Evolutionary conservation across 345 rosid species (phyloP).

Genomic region (Hirschfeldia incana): DNA sequence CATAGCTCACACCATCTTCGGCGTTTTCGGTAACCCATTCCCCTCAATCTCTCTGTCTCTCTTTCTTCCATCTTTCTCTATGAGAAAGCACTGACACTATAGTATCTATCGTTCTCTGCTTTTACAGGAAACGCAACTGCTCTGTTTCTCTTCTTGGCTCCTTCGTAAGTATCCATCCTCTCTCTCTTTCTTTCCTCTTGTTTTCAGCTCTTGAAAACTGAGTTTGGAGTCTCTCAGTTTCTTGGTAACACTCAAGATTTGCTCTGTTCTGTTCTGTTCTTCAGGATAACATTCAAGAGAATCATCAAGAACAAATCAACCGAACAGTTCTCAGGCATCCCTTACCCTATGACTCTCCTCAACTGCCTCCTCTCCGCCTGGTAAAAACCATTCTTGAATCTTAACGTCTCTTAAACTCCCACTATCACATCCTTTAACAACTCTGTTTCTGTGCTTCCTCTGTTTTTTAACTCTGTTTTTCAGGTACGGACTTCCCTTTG

Average conservation of each 20-base stretch:
- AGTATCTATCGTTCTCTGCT: background rate
- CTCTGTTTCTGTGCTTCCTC: background rate
- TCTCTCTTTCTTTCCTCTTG: background rate
- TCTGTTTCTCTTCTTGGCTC: slow-evolving; percentile 89
- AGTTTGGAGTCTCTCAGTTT: background rate
- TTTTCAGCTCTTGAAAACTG: background rate
- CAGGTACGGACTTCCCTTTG: slow-evolving; percentile 96
- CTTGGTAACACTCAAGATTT: background rate
- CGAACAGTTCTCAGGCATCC: slow-evolving; percentile 92
- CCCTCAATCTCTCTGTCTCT: background rate
- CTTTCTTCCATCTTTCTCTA: slow-evolving; percentile 15
- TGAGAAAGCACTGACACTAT: slow-evolving; percentile 4
- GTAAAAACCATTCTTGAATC: slow-evolving; percentile 36
- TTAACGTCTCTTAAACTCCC: background rate
- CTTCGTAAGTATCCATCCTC: slow-evolving; percentile 51
- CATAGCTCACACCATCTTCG: slow-evolving; percentile 79
- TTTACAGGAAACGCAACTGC: slow-evolving; percentile 94
- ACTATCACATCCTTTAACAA: background rate
- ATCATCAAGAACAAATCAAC: slow-evolving; percentile 64
- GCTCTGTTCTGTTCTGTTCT: background rate
- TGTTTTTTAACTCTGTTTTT: background rate
- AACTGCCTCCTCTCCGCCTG: slow-evolving; percentile 97
- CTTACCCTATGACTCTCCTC: slow-evolving; percentile 91
- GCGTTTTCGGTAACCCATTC: slow-evolving; percentile 64
- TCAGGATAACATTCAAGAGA: slow-evolving; percentile 90